Evolutionary conservation across 192 early-diverging fungal species (phyloP), one percentile per base, ranked within the genome.

Genomic region (Linnemannia hyalina): DNA sequence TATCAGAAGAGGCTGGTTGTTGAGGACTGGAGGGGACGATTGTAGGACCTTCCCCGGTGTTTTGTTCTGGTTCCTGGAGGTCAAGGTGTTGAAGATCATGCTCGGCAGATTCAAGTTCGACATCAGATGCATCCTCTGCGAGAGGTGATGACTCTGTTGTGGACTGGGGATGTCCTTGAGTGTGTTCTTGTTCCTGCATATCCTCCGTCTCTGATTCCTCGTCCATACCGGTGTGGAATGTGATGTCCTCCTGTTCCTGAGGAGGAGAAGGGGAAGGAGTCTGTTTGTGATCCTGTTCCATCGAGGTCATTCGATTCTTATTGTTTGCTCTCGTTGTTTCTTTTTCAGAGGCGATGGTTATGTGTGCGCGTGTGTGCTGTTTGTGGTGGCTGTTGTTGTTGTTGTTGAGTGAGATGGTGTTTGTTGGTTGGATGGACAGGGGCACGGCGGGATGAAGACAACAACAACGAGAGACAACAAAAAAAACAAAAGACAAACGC

Each of bases 251-350:
- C 26, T 49, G 79, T 68, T 74, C 73, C 49, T 73, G 73, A 18
- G 68, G 40, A 65, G 68, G 68, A 29, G 79, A 80, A 23, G 46
- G 36, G n/a, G 73, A 46, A 8, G 73, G 49, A 41, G 80, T 32
- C 8, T 73, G 26, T n/a, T 80, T 32, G 16, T 73, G 54, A n/a
- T 74, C 73, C 29, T 81, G 60, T 41, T 74, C 60, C 47, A 65
- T 65, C 11, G 60, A 65, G 60, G 60, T 65, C 10, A 65, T 65
- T 9, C 11, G 32, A 15, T 26, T 16, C 29, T 32, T 29, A 40
- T 65, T 57, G 55, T 57, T 49, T 26, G 40, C 15, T 2, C 60
- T 41, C 46, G 9, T 46, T 41, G 15, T 52, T 18, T 35, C 4
- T 18, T 32, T 46, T 13, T 15, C 13, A 46, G 44, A 46, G 44